Conservation (phyloP, 306 rosid genomes). For the Spatholobus suberectus region DNA sequence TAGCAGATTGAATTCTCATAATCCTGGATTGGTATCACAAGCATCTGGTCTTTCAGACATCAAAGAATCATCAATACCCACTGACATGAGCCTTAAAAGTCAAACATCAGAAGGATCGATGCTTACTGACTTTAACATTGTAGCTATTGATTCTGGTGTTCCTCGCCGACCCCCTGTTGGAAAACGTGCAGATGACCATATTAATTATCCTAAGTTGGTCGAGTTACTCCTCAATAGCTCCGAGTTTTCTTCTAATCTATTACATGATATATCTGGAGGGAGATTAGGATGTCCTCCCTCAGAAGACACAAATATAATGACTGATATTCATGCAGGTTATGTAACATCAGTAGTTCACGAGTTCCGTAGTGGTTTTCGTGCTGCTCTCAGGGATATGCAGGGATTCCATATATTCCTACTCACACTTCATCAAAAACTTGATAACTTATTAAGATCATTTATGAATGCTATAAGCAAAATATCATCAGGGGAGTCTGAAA, state of each 20-base stretch:
- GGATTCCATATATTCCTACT: constrained; percentile 85
- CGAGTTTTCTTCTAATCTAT: constrained; percentile 74
- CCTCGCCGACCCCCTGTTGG: constrained; percentile 97
- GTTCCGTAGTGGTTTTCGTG: constrained; percentile 84
- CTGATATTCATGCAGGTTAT: constrained; percentile 49
- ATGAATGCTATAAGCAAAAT: constrained; percentile 66
- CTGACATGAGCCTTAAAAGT: constrained; percentile 51
- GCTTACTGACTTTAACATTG: constrained; percentile 55
- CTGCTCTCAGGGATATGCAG: constrained; percentile 89
- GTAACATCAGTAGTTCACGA: constrained; percentile 60
- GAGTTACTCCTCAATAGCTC: constrained; percentile 87
- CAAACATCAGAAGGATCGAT: constrained; percentile 49
- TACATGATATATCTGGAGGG: constrained; percentile 85
- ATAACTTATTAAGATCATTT: constrained; percentile 68
- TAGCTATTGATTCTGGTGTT: constrained; percentile 93
- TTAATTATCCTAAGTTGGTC: constrained; percentile 88
- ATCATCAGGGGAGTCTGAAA: constrained; percentile 71
- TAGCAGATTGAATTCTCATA: constrained; percentile 50
- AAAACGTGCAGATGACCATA: constrained; percentile 89
- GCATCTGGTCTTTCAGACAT: constrained; percentile 67
- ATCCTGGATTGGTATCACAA: constrained; percentile 58
- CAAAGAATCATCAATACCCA: constrained; percentile 63
- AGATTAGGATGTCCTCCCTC: constrained; percentile 68
- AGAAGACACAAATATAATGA: constrained; percentile 46
- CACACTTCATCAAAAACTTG: constrained; percentile 87